Evolutionary conservation across 169 alveolate genomes (phyloP).

Genomic region (Cryptosporidium tyzzeri): DNA sequence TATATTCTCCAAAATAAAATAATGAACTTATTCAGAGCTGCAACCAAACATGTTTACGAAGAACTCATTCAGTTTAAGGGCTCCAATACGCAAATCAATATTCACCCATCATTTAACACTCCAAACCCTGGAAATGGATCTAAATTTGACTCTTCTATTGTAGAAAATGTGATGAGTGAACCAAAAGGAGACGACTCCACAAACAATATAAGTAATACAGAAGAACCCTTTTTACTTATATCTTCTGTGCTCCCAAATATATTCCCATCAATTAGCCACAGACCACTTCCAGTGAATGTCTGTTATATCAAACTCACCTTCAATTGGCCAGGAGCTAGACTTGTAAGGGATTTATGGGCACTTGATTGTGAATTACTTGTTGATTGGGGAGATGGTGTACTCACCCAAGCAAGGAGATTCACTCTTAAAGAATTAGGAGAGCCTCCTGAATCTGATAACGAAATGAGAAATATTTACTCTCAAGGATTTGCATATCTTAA

Average conservation of each 20-base stretch:
- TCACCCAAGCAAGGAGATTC: conserved; percentile 81
- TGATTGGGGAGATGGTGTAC: conserved; percentile 83
- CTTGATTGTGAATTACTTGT: conserved; percentile 81
- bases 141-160: conserved; percentile 65
- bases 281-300: conserved; percentile 78
- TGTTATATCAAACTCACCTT: conserved; percentile 80
- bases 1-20: conserved; percentile 51
- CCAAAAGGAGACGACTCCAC: conserved; percentile 11
- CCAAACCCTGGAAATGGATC: background rate
- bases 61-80: conserved; percentile 60
- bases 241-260: conserved; percentile 79
- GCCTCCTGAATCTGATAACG: conserved; percentile 77
- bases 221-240: conserved; percentile 80
- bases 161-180: conserved; percentile 77
- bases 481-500: conserved; percentile 82
- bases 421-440: conserved; percentile 79
- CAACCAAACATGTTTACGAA: conserved; percentile 62
- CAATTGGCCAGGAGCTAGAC: conserved; percentile 81
- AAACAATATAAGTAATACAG: background rate
- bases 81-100: background rate
- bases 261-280: conserved; percentile 61
- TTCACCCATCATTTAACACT: conserved; percentile 15
- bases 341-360: conserved; percentile 80
- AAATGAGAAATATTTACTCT: conserved; percentile 79
- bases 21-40: conserved; percentile 67